These are phyloP conservation scores for Zasmidium cellare DNA, from an alignment of 2,329 filamentous ascomycete species.

Conservation along the genomic window DNA sequence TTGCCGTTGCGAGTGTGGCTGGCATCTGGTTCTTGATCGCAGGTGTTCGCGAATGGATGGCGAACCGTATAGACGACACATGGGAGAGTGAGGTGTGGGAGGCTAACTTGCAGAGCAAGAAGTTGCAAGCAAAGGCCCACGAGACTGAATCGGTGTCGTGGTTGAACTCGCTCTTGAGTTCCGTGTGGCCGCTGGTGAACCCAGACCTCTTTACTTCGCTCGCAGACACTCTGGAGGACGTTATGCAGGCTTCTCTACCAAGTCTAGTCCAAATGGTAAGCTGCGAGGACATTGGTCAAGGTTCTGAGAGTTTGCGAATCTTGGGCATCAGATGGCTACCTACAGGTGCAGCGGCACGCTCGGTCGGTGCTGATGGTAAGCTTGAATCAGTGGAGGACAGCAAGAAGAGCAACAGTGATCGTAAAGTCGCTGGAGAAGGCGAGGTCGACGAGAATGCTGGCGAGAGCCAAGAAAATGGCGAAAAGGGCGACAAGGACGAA, in stretches of 20 bases:
- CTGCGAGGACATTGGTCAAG: constrained; percentile 74
- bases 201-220: constrained; percentile 70
- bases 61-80: constrained; percentile 60
- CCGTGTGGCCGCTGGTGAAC: constrained; percentile 74
- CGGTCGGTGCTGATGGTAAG: constrained; percentile 60
- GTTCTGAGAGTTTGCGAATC: constrained; percentile 69
- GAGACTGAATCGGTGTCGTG: constrained; percentile 68
- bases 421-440: constrained; percentile 49
- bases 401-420: constrained; percentile 49
- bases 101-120: constrained; percentile 57
- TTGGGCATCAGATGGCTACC: constrained; percentile 72
- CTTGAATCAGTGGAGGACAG: constrained; percentile 50
- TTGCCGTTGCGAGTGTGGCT: constrained; percentile 15
- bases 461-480: constrained; percentile 32
- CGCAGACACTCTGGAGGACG: constrained; percentile 71
- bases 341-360: constrained; percentile 65
- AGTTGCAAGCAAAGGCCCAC: constrained; percentile 45
- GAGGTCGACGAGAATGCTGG: constrained; percentile 41
- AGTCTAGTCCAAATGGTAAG: constrained; percentile 71
- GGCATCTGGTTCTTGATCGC: constrained; percentile 24
- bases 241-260: constrained; percentile 76
- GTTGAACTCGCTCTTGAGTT: constrained; percentile 68
- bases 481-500: constrained; percentile 24
- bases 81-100: constrained; percentile 73
- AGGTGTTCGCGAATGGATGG: constrained; percentile 55